Conservation (phyloP, 768 basidiomycete species). For the Cystobasidium tubakii region DNA sequence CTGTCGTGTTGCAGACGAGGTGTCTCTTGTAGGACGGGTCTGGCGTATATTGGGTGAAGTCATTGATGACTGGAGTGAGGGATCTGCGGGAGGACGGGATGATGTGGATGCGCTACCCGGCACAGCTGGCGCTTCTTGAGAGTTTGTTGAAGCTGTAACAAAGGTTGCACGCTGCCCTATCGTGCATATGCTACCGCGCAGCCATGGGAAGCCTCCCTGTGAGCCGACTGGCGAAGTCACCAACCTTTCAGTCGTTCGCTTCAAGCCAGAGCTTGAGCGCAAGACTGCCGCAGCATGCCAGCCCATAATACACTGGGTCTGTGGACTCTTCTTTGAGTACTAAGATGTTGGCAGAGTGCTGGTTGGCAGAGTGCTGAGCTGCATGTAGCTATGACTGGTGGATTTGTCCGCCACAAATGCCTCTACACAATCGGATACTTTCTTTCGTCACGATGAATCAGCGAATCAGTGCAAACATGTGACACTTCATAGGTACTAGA, state of each 20-base stretch:
- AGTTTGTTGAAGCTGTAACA: neutral
- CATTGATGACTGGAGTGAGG: neutral
- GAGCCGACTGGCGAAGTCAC: no score
- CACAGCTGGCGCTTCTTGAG: neutral
- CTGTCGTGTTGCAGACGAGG: neutral
- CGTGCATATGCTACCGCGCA: neutral
- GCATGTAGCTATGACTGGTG: no score
- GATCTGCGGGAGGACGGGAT: neutral
- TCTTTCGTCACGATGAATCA: no score
- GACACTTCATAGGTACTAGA: no score
- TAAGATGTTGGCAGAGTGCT: neutral
- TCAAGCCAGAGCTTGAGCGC: neutral
- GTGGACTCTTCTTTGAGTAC: neutral
- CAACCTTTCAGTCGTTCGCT: neutral
- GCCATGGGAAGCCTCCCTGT: neutral
- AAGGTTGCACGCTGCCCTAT: neutral
- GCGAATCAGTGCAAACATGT: no score
- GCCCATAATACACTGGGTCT: neutral
- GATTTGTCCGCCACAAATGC: no score
- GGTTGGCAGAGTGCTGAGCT: no score
- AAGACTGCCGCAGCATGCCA: neutral
- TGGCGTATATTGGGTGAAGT: neutral
- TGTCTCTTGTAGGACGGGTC: neutral
- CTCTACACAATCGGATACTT: no score
- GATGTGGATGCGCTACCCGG: neutral